These are phyloP conservation scores for Picea abies DNA, from an alignment of 83 land plant species.

Conservation along the genomic window DNA sequence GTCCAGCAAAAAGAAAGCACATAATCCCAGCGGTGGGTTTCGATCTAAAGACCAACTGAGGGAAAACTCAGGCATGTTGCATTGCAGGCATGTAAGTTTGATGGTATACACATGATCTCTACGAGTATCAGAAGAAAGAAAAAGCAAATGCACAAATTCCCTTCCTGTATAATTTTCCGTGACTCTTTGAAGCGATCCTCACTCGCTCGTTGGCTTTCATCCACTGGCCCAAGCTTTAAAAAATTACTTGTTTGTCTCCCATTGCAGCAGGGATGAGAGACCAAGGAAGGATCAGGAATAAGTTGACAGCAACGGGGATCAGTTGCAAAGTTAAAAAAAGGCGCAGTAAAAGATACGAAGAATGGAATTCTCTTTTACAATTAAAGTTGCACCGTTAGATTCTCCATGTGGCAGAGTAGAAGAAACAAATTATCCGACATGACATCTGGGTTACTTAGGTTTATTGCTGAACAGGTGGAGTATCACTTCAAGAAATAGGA, in stretches of 20 bases:
- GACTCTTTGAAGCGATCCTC: background rate
- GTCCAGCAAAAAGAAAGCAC: background rate
- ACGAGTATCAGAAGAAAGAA: constrained; percentile 13
- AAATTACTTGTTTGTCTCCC: constrained; percentile 7
- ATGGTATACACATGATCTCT: background rate
- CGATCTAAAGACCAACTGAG: background rate
- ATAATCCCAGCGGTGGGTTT: background rate
- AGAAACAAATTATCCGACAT: too few relatives aligned
- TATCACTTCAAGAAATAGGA: too few relatives aligned
- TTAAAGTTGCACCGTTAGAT: background rate
- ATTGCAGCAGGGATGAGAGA: background rate
- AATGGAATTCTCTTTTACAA: background rate
- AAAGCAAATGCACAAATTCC: background rate
- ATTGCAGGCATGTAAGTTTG: background rate
- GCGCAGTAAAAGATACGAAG: background rate
- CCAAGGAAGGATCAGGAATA: background rate
- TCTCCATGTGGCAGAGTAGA: background rate
- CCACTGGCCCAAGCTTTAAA: background rate
- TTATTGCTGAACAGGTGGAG: too few relatives aligned
- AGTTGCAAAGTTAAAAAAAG: background rate
- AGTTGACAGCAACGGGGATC: background rate
- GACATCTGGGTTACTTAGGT: too few relatives aligned
- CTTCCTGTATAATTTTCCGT: background rate
- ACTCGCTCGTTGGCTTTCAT: too few relatives aligned
- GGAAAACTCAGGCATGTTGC: background rate